Percentiles rank a stretch among this genome's conserved stretches.
phyloP scores from a whole-genome alignment of 2,329 filamentous ascomycete species.

The Colletotrichum trifolii region DNA sequence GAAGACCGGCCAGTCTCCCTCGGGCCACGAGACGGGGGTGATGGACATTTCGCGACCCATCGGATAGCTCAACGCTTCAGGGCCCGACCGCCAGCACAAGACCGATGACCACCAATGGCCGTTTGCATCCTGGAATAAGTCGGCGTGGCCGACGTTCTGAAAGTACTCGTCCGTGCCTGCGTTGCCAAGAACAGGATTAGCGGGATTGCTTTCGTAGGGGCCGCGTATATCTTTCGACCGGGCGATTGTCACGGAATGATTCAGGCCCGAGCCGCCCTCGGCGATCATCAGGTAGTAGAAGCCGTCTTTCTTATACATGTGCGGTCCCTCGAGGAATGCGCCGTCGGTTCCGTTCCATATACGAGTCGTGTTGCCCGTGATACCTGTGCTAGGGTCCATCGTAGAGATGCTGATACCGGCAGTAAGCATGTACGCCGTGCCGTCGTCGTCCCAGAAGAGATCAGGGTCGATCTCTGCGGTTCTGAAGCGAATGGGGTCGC shows the following conservation, averaged over 20 bases:
- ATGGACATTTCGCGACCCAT: slow-evolving; percentile 67
- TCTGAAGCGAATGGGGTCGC: slow-evolving; percentile 38
- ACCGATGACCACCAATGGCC: slow-evolving; percentile 65
- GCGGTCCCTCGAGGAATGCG: slow-evolving; percentile 59
- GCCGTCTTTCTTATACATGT: slow-evolving; percentile 61
- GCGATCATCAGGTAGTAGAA: slow-evolving; percentile 65
- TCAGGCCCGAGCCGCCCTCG: slow-evolving; percentile 59
- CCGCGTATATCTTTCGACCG: slow-evolving; percentile 52
- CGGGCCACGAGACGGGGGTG: slow-evolving; percentile 47
- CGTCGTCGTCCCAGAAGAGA: slow-evolving; percentile 62
- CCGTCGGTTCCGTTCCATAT: slow-evolving; percentile 59
- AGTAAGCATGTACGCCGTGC: slow-evolving; percentile 49
- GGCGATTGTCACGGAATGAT: slow-evolving; percentile 56
- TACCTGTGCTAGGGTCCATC: slow-evolving; percentile 49
- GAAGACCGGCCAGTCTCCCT: not conserved
- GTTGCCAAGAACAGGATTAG: slow-evolving; percentile 59
- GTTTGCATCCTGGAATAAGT: slow-evolving; percentile 54
- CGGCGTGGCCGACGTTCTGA: slow-evolving; percentile 56
- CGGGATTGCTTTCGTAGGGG: slow-evolving; percentile 53
- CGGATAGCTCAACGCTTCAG: slow-evolving; percentile 54
- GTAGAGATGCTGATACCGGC: slow-evolving; percentile 43
- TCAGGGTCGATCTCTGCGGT: slow-evolving; percentile 54
- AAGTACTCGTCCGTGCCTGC: slow-evolving; percentile 50
- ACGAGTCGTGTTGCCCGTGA: slow-evolving; percentile 42
- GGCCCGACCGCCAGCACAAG: slow-evolving; percentile 56